Evolutionary conservation across 495 filamentous ascomycete genomes (phyloP).

Genomic region (Neurospora sp.): DNA sequence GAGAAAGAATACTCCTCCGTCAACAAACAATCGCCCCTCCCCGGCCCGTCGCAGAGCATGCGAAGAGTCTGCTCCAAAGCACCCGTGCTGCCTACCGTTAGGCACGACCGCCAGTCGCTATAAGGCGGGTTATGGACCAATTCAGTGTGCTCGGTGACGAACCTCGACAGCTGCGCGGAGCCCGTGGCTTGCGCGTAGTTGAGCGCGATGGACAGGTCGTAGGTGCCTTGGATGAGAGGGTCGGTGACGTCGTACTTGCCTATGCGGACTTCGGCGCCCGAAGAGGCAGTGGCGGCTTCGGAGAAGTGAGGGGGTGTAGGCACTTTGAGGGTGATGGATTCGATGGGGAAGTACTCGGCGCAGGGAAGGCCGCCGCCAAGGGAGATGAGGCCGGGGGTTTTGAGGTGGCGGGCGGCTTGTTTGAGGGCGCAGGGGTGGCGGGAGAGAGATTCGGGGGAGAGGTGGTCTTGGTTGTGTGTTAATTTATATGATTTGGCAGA

Average conservation of each 20-base stretch:
- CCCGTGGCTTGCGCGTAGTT: conserved; percentile 88
- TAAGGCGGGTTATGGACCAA: conserved; percentile 67
- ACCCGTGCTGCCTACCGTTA: conserved; percentile 70
- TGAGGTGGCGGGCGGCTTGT: conserved; percentile 58
- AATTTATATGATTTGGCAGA: background rate
- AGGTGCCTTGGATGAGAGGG: conserved; percentile 30
- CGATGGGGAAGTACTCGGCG: conserved; percentile 72
- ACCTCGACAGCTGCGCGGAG: conserved; percentile 76
- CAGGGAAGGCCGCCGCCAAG: conserved; percentile 89
- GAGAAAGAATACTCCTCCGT: conserved; percentile 83
- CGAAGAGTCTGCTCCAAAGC: conserved; percentile 68
- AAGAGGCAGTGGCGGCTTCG: conserved; percentile 46
- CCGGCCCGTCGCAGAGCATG: conserved; percentile 55
- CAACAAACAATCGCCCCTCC: conserved; percentile 59
- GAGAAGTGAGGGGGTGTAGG: conserved; percentile 49
- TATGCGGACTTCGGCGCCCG: conserved; percentile 46
- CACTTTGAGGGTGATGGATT: conserved; percentile 27
- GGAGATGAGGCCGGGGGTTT: conserved; percentile 66
- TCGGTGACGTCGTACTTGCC: conserved; percentile 71
- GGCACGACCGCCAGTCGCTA: conserved; percentile 67
- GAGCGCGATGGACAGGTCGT: conserved; percentile 69
- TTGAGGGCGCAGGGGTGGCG: conserved; percentile 63
- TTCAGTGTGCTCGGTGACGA: conserved; percentile 88
- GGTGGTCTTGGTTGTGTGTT: conserved; percentile 28
- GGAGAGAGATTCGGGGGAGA: conserved; percentile 46